A percentile compares a stretch with the other conserved stretches of the same genome.
Conservation (phyloP, 179 eudicot genomes). For the Silene coronaria region DNA sequence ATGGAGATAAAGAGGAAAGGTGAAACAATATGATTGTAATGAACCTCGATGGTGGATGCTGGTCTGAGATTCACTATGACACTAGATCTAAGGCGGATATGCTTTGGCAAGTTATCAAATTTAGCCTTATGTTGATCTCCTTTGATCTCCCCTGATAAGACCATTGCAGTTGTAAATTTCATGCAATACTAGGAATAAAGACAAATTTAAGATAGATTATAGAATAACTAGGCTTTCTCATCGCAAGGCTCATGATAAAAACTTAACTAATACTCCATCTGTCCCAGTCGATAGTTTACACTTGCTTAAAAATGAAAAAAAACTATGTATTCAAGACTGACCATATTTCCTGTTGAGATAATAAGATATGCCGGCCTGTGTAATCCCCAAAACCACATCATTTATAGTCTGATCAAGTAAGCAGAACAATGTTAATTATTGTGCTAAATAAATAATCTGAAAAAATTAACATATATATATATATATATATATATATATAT, state of each 20-base stretch:
- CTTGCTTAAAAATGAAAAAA: too few relatives aligned
- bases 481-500: constrained; percentile 40
- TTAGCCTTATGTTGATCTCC: constrained; percentile 13
- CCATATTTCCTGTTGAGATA: constrained; percentile 57
- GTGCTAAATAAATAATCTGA: background rate
- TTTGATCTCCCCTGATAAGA: constrained; percentile 13
- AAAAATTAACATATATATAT: constrained; percentile 23
- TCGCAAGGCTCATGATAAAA: too few relatives aligned
- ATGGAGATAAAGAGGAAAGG: background rate
- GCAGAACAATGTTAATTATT: too few relatives aligned
- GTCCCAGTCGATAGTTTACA: too few relatives aligned
- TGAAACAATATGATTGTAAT: background rate
- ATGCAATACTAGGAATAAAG: too few relatives aligned
- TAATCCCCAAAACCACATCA: constrained; percentile 65
- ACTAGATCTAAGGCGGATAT: constrained; percentile 49
- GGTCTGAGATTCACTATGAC: constrained; percentile 53
- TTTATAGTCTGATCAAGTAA: constrained; percentile 52
- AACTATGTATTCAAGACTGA: constrained; percentile 29
- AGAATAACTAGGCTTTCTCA: too few relatives aligned
- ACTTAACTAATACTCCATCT: too few relatives aligned
- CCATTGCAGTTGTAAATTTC: too few relatives aligned
- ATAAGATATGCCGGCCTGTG: constrained; percentile 59
- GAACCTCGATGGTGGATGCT: constrained; percentile 50
- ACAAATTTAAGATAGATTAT: too few relatives aligned
- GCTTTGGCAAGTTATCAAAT: constrained; percentile 33